These are phyloP conservation scores for Raffaelea ambrosiae DNA, from an alignment of 2,329 filamentous ascomycete genomes.

Conservation along the genomic window DNA sequence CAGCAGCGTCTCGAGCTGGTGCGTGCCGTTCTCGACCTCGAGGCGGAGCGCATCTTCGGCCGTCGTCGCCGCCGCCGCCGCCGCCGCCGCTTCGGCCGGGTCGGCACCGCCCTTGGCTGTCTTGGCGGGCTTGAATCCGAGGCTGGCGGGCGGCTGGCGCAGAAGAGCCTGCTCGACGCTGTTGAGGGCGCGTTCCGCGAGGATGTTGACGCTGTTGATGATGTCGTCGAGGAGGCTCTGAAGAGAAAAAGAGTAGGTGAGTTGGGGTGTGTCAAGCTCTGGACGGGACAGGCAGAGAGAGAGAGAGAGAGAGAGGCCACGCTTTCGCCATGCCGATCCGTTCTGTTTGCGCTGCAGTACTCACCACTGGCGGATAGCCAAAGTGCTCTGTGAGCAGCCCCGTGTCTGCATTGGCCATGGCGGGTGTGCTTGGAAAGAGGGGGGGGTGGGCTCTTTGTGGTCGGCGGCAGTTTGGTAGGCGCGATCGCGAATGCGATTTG, in stretches of 20 bases:
- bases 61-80: constrained; percentile 9
- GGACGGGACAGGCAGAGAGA: background rate
- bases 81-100: constrained; percentile 13
- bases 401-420: constrained; percentile 36
- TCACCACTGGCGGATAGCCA: constrained; percentile 82
- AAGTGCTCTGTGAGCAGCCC: constrained; percentile 90
- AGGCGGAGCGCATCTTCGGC: constrained; percentile 42
- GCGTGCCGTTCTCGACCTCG: constrained; percentile 83
- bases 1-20: constrained; percentile 74
- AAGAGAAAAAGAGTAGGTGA: background rate
- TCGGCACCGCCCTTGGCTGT: constrained; percentile 20
- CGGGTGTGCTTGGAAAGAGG: background rate
- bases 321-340: background rate
- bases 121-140: constrained; percentile 64
- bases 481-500: too few relatives aligned
- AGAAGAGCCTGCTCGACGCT: constrained; percentile 79
- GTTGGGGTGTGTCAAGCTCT: background rate
- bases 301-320: background rate
- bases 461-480: too few relatives aligned
- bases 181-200: constrained; percentile 82
- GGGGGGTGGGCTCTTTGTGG: too few relatives aligned
- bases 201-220: constrained; percentile 91
- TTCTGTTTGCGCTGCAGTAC: too few relatives aligned
- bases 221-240: constrained; percentile 95
- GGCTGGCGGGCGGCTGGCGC: constrained; percentile 59